These are phyloP conservation scores for Sechiopsis laciniata DNA, from an alignment of 306 rosid genomes.

Conservation along the genomic window DNA sequence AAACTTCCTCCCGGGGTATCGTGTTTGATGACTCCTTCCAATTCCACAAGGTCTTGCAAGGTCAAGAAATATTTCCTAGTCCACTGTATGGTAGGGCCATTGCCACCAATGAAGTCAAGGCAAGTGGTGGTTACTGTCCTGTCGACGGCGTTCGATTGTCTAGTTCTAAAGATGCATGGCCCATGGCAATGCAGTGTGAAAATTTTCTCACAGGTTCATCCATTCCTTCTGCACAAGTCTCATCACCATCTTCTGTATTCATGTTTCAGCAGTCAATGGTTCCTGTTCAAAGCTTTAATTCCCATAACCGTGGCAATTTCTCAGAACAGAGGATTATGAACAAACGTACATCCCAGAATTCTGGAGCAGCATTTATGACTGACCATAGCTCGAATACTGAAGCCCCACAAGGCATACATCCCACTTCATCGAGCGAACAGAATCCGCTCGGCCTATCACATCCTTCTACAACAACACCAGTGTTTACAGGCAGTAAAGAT, in stretches of 20 bases:
- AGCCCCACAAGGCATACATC: neutral
- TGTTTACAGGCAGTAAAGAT: constrained; percentile 41
- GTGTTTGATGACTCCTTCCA: constrained; percentile 76
- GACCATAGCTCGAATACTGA: neutral
- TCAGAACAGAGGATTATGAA: neutral
- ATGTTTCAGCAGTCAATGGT: constrained; percentile 79
- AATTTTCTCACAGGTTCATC: constrained; percentile 39
- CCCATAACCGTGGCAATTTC: constrained; percentile 16
- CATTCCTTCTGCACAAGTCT: constrained; percentile 52
- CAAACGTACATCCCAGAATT: constrained; percentile 10
- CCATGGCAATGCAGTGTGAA: constrained; percentile 37
- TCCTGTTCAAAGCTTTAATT: constrained; percentile 38
- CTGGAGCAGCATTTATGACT: constrained; percentile 13
- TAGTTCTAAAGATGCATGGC: constrained; percentile 57
- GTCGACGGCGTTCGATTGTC: constrained; percentile 49
- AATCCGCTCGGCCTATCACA: constrained; percentile 7
- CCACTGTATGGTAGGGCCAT: constrained; percentile 52
- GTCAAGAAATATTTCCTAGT: constrained; percentile 95
- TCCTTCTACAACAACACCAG: constrained; percentile 15
- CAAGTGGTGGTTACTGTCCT: constrained; percentile 49
- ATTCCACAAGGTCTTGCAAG: constrained; percentile 99
- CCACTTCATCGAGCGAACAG: constrained; percentile 2
- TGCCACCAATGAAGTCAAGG: constrained; percentile 36
- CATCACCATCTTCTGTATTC: constrained; percentile 92
- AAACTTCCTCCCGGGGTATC: constrained; percentile 47